Evolutionary conservation across 2,329 filamentous ascomycete genomes (phyloP).

Genomic region (Ceratocystis eucalypticola): DNA sequence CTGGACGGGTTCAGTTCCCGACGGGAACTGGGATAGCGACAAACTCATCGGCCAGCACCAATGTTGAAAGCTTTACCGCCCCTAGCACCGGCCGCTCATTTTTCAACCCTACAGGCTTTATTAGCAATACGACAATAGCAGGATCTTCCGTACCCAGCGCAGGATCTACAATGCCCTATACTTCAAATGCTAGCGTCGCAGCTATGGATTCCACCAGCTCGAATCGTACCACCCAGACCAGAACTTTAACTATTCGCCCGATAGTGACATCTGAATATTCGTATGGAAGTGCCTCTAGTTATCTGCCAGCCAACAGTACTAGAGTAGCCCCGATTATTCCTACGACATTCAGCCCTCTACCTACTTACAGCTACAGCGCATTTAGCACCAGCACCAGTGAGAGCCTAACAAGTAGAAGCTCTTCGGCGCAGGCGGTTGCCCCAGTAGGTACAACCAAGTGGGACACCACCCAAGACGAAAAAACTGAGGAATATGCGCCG

Average conservation of each 20-base stretch:
- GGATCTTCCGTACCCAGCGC: neutral
- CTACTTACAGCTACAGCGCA: slow-evolving; percentile 2
- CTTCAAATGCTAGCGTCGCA: neutral
- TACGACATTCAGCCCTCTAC: slow-evolving; percentile 9
- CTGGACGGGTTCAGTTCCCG: neutral
- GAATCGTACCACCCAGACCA: slow-evolving; percentile 9
- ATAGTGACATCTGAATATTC: neutral
- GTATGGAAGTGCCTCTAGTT: neutral
- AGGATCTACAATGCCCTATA: neutral
- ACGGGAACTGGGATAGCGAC: neutral
- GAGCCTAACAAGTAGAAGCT: neutral
- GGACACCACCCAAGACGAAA: neutral
- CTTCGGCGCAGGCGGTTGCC: neutral
- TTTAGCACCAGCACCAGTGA: neutral
- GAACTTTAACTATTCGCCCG: slow-evolving; percentile 4
- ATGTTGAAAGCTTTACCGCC: neutral
- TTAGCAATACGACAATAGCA: neutral
- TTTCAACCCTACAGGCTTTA: neutral
- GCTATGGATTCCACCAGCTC: slow-evolving; percentile 9
- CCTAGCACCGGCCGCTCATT: neutral
- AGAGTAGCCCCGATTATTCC: neutral
- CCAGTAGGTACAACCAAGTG: neutral
- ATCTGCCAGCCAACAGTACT: neutral
- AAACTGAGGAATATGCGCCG: neutral
- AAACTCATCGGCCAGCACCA: neutral